Evolutionary conservation across 257 asterid genomes (phyloP).

Genomic region (Jasminum sambac): DNA sequence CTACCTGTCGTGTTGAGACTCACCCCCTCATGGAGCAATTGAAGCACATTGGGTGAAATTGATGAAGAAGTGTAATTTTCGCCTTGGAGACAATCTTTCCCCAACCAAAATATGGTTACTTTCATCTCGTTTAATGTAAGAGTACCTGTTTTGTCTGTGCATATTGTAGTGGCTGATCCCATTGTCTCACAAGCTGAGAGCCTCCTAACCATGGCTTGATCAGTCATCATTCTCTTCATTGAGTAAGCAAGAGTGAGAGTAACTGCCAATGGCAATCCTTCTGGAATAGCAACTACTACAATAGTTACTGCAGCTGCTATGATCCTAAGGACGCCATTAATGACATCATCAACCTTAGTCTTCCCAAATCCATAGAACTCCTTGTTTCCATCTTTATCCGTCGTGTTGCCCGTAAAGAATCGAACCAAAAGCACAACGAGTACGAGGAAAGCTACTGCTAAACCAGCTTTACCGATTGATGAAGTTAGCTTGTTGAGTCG

Average conservation of each 20-base stretch:
- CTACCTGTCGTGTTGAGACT: slow-evolving; percentile 54
- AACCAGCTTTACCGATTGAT: slow-evolving; percentile 46
- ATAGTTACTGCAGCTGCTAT: slow-evolving; percentile 49
- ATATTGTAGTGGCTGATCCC: slow-evolving; percentile 58
- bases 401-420: slow-evolving; percentile 45
- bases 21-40: slow-evolving; percentile 44
- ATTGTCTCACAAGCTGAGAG: slow-evolving; percentile 55
- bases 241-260: slow-evolving; percentile 60
- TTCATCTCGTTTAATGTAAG: slow-evolving; percentile 50
- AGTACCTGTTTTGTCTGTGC: slow-evolving; percentile 55
- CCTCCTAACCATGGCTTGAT: slow-evolving; percentile 57
- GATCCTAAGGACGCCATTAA: slow-evolving; percentile 44
- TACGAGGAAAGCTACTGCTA: slow-evolving; percentile 44
- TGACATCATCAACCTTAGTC: slow-evolving; percentile 37
- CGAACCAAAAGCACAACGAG: slow-evolving; percentile 44
- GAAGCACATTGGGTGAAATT: slow-evolving; percentile 26
- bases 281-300: slow-evolving; percentile 58
- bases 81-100: slow-evolving; percentile 23
- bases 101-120: slow-evolving; percentile 44
- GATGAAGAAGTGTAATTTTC: background rate
- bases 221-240: slow-evolving; percentile 60
- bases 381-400: slow-evolving; percentile 33
- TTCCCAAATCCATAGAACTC: slow-evolving; percentile 32
- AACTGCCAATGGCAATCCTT: slow-evolving; percentile 56
- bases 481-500: slow-evolving; percentile 48